Conservation (phyloP, 495 filamentous ascomycete species). For the Articulospora tetracladia region DNA sequence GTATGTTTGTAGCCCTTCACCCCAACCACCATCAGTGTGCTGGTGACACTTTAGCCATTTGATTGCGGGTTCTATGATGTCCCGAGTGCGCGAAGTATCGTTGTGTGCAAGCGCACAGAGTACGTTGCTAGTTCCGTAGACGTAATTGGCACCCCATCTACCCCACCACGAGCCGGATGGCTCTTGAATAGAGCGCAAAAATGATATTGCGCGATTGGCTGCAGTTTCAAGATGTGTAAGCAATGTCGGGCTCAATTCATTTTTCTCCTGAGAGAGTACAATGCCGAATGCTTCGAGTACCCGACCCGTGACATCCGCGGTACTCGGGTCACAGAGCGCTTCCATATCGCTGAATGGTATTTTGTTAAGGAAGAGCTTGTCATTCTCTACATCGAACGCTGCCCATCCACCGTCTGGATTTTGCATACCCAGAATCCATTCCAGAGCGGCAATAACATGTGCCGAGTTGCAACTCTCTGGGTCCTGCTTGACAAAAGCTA, state of each 20-base stretch:
- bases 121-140: slow-evolving; percentile 32
- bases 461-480: not conserved
- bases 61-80: slow-evolving; percentile 11
- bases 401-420: slow-evolving; percentile 42
- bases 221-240: not conserved
- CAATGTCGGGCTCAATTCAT: not conserved
- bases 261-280: slow-evolving; percentile 16
- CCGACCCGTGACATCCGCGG: slow-evolving; percentile 34
- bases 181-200: slow-evolving; percentile 26
- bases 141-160: slow-evolving; percentile 36
- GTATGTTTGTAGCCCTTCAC: slow-evolving; percentile 29
- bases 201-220: slow-evolving; percentile 7
- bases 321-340: slow-evolving; percentile 18
- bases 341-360: slow-evolving; percentile 44
- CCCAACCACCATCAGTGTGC: slow-evolving; percentile 36
- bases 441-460: slow-evolving; percentile 16
- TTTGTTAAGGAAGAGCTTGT: slow-evolving; percentile 35
- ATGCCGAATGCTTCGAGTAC: slow-evolving; percentile 38
- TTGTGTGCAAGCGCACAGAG: slow-evolving; percentile 22
- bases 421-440: slow-evolving; percentile 43
- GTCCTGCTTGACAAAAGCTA: slow-evolving; percentile 32
- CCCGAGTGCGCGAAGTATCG: slow-evolving; percentile 8
- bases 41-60: slow-evolving; percentile 29
- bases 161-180: slow-evolving; percentile 31
- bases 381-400: slow-evolving; percentile 37